These are phyloP conservation scores for Cytospora piceae DNA, from an alignment of 2,329 filamentous ascomycete genomes.

Conservation along the genomic window DNA sequence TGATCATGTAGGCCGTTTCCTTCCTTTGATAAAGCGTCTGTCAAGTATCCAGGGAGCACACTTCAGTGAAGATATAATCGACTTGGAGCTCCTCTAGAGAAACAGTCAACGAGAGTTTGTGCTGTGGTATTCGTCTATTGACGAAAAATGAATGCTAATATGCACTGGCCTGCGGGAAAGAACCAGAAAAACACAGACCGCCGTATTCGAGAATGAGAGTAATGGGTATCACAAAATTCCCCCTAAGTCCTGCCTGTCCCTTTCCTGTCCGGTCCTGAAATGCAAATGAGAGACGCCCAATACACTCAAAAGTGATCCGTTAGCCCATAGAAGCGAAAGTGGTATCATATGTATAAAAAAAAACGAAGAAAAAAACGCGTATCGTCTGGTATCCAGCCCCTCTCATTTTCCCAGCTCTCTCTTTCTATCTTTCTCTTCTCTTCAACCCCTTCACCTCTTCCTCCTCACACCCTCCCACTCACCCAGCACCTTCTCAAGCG, in stretches of 20 bases:
- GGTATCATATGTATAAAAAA: slow-evolving; percentile 25
- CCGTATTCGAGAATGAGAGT: slow-evolving; percentile 25
- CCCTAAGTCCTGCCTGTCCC: slow-evolving; percentile 15
- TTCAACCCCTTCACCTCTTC: slow-evolving; percentile 46
- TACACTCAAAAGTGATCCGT: slow-evolving; percentile 1
- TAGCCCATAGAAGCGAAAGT: slow-evolving; percentile 26
- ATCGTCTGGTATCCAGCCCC: slow-evolving; percentile 4
- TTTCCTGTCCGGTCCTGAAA: slow-evolving; percentile 15
- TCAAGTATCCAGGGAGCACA: background rate
- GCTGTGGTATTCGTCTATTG: slow-evolving; percentile 4
- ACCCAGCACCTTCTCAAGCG: slow-evolving; percentile 55
- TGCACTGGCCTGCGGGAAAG: background rate
- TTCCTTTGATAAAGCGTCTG: background rate
- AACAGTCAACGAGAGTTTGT: slow-evolving; percentile 9
- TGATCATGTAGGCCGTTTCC: background rate
- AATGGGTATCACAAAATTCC: slow-evolving; percentile 23
- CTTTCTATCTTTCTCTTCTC: background rate
- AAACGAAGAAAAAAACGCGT: slow-evolving; percentile 30
- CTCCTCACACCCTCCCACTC: slow-evolving; percentile 52
- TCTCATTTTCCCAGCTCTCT: background rate
- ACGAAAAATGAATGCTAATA: slow-evolving; percentile 12
- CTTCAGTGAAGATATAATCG: background rate
- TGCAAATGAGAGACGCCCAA: background rate
- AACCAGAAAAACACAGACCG: background rate
- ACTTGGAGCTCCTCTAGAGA: background rate